phyloP scores from a whole-genome alignment of 805 yeast genomes.

The Candida fluviatilis region DNA sequence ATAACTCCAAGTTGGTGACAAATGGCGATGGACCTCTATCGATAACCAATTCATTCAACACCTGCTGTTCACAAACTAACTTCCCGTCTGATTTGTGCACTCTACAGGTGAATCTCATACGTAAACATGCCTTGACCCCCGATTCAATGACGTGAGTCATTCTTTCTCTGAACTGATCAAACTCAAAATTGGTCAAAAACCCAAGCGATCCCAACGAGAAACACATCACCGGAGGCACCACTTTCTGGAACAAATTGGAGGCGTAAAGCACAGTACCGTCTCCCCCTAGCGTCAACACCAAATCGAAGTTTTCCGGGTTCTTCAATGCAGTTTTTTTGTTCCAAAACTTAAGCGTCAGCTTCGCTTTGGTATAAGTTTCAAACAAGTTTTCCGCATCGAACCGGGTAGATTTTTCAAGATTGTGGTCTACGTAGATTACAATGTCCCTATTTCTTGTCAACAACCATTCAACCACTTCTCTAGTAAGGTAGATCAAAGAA shows the following conservation, averaged over 20 bases:
- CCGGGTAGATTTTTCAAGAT: constrained; percentile 55
- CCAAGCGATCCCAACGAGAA: constrained; percentile 43
- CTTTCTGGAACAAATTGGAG: constrained; percentile 38
- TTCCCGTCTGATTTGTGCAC: constrained; percentile 52
- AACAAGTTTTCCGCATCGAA: constrained; percentile 57
- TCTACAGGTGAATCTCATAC: constrained; percentile 86
- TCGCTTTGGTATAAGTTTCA: constrained; percentile 43
- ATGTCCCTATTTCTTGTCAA: constrained; percentile 36
- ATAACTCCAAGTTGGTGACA: constrained; percentile 83
- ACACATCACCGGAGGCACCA: constrained; percentile 45
- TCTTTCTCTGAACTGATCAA: constrained; percentile 62
- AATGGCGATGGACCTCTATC: constrained; percentile 95
- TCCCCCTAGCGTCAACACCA: constrained; percentile 44
- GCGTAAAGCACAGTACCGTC: constrained; percentile 45
- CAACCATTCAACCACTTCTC: constrained; percentile 79
- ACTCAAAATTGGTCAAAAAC: constrained; percentile 69
- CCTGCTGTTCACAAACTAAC: constrained; percentile 64
- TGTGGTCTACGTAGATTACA: constrained; percentile 69
- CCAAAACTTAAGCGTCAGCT: constrained; percentile 62
- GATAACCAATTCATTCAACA: constrained; percentile 82
- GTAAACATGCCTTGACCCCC: constrained; percentile 70
- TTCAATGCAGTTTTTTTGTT: constrained; percentile 47
- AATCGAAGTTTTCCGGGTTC: constrained; percentile 39
- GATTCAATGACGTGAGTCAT: constrained; percentile 56
- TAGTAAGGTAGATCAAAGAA: constrained; percentile 66